A percentile compares a stretch with the other conserved stretches of the same genome.
phyloP scores from a whole-genome alignment of 208 protist species.

The Borovskyia barvae region DNA sequence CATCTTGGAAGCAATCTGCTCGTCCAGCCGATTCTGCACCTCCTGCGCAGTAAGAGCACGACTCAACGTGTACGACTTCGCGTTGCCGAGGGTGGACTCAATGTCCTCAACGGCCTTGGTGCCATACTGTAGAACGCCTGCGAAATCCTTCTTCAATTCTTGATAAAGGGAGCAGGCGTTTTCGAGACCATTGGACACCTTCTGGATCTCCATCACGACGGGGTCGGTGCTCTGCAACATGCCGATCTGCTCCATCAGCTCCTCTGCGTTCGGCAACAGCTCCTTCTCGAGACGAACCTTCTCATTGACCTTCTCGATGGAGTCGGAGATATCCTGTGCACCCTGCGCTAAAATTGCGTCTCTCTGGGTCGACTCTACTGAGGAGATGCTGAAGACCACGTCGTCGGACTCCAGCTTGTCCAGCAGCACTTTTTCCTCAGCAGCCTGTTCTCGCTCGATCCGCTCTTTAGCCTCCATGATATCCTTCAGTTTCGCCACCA shows the following conservation, averaged over 20 bases:
- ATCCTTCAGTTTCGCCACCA: conserved; percentile 52
- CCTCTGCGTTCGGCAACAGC: conserved; percentile 46
- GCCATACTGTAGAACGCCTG: conserved; percentile 39
- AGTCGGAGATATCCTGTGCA: conserved; percentile 53
- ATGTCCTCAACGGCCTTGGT: conserved; percentile 53
- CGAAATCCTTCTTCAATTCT: conserved; percentile 55
- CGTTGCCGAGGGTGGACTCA: conserved; percentile 40
- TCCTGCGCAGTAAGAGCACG: conserved; percentile 62
- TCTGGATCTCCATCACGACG: conserved; percentile 57
- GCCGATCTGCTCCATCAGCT: conserved; percentile 45
- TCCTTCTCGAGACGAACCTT: conserved; percentile 36
- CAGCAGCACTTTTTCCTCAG: conserved; percentile 38
- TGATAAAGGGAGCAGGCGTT: conserved; percentile 55
- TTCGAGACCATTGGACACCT: conserved; percentile 75
- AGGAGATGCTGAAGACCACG: conserved; percentile 61
- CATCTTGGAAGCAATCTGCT: conserved; percentile 75
- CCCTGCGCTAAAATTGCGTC: conserved; percentile 48
- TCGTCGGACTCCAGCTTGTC: conserved; percentile 72
- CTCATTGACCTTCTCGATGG: conserved; percentile 54
- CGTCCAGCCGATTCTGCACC: conserved; percentile 53
- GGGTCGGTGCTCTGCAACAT: conserved; percentile 77
- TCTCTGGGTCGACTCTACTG: conserved; percentile 52
- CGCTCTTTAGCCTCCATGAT: conserved; percentile 39
- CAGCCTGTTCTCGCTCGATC: conserved; percentile 38
- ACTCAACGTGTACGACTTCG: conserved; percentile 61